Evolutionary conservation across 495 filamentous ascomycete genomes (phyloP).

Genomic region (Neurospora sublineolata): DNA sequence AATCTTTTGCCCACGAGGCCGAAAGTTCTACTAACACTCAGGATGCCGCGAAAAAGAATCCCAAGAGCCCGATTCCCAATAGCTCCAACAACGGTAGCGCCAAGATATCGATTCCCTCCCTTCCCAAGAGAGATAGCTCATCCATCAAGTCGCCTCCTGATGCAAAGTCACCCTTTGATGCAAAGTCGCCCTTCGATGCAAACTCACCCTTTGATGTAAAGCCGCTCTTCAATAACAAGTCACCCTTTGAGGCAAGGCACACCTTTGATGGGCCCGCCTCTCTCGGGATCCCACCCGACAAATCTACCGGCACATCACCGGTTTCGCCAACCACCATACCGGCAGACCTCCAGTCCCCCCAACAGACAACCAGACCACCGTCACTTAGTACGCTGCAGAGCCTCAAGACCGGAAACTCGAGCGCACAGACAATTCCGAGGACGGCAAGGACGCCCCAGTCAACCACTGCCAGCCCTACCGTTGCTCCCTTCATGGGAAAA

Average conservation of each 20-base stretch:
- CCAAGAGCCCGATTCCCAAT: constrained; percentile 18
- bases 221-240: not conserved
- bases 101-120: constrained; percentile 24
- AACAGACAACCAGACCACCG: constrained; percentile 43
- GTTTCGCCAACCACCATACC: constrained; percentile 13
- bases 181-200: not conserved
- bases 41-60: constrained; percentile 23
- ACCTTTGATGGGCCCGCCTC: not conserved
- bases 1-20: constrained; percentile 38
- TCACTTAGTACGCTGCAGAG: constrained; percentile 42
- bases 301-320: not conserved
- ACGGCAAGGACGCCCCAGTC: constrained; percentile 29
- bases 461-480: constrained; percentile 13
- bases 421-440: constrained; percentile 35
- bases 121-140: constrained; percentile 24
- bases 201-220: not conserved
- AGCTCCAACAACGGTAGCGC: constrained; percentile 24
- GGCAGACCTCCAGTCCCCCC: constrained; percentile 24
- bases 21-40: constrained; percentile 20
- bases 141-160: constrained; percentile 23
- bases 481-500: constrained; percentile 47
- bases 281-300: not conserved
- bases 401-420: constrained; percentile 42
- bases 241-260: not conserved
- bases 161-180: not conserved